Evolutionary conservation across 495 filamentous ascomycete species (phyloP), one percentile per base, ranked within the genome.

Genomic region (Usnea hakonensis): DNA sequence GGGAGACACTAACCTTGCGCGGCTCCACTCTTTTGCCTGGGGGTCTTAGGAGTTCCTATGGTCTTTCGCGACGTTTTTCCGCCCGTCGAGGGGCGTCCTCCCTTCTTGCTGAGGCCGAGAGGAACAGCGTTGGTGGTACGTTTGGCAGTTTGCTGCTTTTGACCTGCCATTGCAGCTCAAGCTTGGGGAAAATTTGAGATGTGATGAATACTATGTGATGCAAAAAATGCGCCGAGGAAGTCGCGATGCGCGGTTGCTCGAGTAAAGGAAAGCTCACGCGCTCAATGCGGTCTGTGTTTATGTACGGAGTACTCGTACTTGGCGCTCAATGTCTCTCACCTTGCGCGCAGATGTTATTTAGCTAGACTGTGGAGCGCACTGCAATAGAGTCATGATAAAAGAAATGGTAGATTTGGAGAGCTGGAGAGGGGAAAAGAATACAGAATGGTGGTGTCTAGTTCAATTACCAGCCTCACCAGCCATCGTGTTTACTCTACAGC

Each of bases 101-200:
- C 17, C 40, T 44, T 54, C 58, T 61, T 56, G 26, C 38, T 57
- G 14, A 53, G 38, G 32, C 50, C 28, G 36, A 65, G 41, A 19
- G 63, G 63, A 16, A 57, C 33, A 16, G 64, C 64, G 50, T 53
- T 60, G n/a, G 58, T 60, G 50, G 58, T 65, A 26, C 64, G 64
- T 55, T 44, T 58, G 43, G 58, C 63, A 6, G 63, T 61, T 54
- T 65, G 58, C 37, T 41, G 59, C 60, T 65, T 65, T 21, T 21
- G 40, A 40, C 60, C 60, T 13, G 64, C 33, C 64, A 65, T 65
- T 58, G 58, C 37, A 23, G 13, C 28, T 32, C 26, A n/a, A 7
- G 23, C 1, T 9, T 52, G 5, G 17, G 2, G 23, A 19, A n/a
- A 28, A 28, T 52, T 19, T 32, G 26, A 52, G 48, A 32, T 32